Evolutionary conservation across 768 basidiomycete species (phyloP).

Genomic region (Wakefieldia striispora): DNA sequence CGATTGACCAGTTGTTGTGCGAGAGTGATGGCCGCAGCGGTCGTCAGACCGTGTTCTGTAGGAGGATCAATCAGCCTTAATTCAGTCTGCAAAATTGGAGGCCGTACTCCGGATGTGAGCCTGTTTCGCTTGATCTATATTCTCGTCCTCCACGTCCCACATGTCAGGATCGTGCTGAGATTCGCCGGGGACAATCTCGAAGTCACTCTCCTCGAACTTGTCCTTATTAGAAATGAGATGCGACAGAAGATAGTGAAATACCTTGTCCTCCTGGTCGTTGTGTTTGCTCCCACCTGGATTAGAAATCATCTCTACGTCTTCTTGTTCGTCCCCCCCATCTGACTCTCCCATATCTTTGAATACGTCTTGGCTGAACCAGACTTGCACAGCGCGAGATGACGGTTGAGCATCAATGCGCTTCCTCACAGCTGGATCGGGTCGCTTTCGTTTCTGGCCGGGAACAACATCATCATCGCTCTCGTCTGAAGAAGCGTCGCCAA

Average conservation of each 20-base stretch:
- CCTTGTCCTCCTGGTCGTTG: slow-evolving; percentile 29
- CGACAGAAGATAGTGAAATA: slow-evolving; percentile 8
- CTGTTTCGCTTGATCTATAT: slow-evolving; percentile 67
- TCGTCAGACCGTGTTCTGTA: slow-evolving; percentile 77
- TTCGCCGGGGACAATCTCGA: slow-evolving; percentile 73
- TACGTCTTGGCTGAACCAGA: slow-evolving; percentile 97
- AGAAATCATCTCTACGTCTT: slow-evolving; percentile 23
- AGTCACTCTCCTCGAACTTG: slow-evolving; percentile 43
- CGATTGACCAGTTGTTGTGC: slow-evolving; percentile 92
- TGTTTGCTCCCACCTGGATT: slow-evolving; percentile 34
- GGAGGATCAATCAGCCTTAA: slow-evolving; percentile 5
- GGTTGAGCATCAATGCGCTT: slow-evolving; percentile 35
- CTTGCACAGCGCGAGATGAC: slow-evolving; percentile 57
- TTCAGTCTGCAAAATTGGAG: not conserved
- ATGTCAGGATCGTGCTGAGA: slow-evolving; percentile 54
- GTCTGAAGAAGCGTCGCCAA: slow-evolving; percentile 49
- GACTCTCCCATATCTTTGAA: slow-evolving; percentile 58
- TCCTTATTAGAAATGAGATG: slow-evolving; percentile 10
- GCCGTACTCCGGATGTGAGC: slow-evolving; percentile 64
- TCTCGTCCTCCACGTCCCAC: slow-evolving; percentile 81
- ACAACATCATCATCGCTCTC: slow-evolving; percentile 41
- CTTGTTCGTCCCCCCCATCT: slow-evolving; percentile 26
- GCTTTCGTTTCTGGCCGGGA: slow-evolving; percentile 42
- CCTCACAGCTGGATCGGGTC: slow-evolving; percentile 36
- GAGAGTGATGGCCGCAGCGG: slow-evolving; percentile 87